Percentiles rank a stretch among this genome's conserved stretches.
phyloP scores from a whole-genome alignment of 257 asterid genomes.

The Thymus quinquecostatus region DNA sequence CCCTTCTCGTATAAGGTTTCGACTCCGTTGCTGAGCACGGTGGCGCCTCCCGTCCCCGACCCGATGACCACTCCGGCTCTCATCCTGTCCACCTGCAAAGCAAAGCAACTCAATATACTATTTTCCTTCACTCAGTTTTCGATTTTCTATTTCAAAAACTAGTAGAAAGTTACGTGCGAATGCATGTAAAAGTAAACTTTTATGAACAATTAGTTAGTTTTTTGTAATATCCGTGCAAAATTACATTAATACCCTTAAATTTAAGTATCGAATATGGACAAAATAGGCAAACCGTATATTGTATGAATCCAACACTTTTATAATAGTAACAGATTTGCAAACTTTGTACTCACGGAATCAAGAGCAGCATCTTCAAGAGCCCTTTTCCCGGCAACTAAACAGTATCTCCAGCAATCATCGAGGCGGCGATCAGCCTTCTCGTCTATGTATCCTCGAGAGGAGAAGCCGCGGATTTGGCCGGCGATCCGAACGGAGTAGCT shows the following conservation, averaged over 20 bases:
- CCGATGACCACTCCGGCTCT: constrained; percentile 47
- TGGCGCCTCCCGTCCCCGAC: constrained; percentile 37
- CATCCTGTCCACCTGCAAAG: constrained; percentile 42
- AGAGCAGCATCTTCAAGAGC: constrained; percentile 62
- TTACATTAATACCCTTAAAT: too few relatives aligned
- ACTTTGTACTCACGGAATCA: constrained; percentile 15
- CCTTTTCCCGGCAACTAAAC: constrained; percentile 58
- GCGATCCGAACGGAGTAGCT: constrained; percentile 47
- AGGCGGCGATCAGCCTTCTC: constrained; percentile 52
- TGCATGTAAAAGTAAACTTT: too few relatives aligned
- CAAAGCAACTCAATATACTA: neutral
- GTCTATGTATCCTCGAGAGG: constrained; percentile 53
- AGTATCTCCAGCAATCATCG: constrained; percentile 61
- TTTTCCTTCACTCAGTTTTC: neutral
- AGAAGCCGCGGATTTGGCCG: constrained; percentile 54
- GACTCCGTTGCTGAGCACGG: constrained; percentile 38
- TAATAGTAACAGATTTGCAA: too few relatives aligned
- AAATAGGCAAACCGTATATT: too few relatives aligned
- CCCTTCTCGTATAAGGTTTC: constrained; percentile 39
- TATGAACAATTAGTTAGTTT: neutral
- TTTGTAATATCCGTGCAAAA: too few relatives aligned
- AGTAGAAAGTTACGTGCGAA: too few relatives aligned
- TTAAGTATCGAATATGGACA: too few relatives aligned
- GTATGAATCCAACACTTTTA: too few relatives aligned
- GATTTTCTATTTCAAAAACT: neutral